Base-by-base conservation (phyloP, 2,329 filamentous ascomycete genomes). In the Blastomyces gilchristii region DNA sequence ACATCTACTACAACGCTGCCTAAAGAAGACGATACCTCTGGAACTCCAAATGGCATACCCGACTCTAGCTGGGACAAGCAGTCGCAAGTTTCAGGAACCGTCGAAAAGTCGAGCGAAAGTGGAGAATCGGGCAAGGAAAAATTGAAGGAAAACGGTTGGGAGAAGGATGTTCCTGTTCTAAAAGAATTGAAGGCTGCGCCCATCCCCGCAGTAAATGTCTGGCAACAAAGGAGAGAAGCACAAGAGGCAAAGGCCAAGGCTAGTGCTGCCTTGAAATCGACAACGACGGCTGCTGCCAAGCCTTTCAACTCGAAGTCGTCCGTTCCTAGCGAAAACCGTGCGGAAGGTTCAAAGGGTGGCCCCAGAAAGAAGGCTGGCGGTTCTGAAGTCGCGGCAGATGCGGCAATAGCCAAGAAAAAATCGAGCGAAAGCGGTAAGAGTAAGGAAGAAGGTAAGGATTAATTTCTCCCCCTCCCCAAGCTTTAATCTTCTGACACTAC, bases 121-220 rank as follows among this genome's bases (percentile, higher is more conserved):
- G 68, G 74, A 60, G 72, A 80, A 54, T 74, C 75, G 43, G 79
- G 80, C 69, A 80, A 80, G 62, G 83, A 86, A 61, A 77, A 80
- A 67, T 76, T 81, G 58, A 76, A 79, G 61, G 77, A 79, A 37
- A 79, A 82, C 22, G 79, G 82, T 54, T 85, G 86, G 67, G 84
- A 86, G 69, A 84, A 84, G 68, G 82, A 83, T 64, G 78, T 84
- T 65, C 79, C 79, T 16, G 78, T 83, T 69, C 78, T 85, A 54
- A 76, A 79, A 65, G 83, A 87, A 69, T 80, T 96, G 52, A 87
- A 88, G 57, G 90, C 94, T 65, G 93, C 93, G 22, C 88, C 91
- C 39, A 81, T 89, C 53, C 94, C 94, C 0, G 75, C 85, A 1
- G 88, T 97, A 63, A 99, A 99, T 74, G 80, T 92, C 66, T 99